Base-by-base conservation (phyloP, 495 filamentous ascomycete genomes). In the Aspergillus funiculosus region DNA sequence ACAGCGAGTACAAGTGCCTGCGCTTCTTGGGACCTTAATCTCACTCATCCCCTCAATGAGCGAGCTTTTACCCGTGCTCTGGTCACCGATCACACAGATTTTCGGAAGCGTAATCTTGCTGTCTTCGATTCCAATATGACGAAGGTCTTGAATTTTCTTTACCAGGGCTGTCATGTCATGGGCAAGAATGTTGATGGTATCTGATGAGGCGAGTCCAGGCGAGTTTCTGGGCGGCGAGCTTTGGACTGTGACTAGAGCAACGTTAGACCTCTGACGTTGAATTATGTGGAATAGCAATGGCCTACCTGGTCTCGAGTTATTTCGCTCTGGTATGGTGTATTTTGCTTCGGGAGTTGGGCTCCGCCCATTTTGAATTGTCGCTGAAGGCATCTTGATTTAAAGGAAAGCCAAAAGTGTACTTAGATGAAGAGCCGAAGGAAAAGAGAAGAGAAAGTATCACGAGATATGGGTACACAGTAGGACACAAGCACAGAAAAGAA, bases 1-100 rank as follows among this genome's bases (percentile, higher is more conserved):
- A 44, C 86, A 91, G 0, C 85, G 61, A 0, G 88, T 94, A 53
- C 88, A 92, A 0, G 81, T 84, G 0, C 80, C 84, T 0, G 73
- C 70, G 45, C 72, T 75, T 2, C 85, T 69, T 0, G 88, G 88
- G 0, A 90, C 75, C 39, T 79, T 80, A 37, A 94, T 83, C n/a
- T 81, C 85, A 1, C 82, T 81, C 25, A 92, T 80, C 0, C 81
- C 85, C 21, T 88, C 86, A 60, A 94, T 87, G 0, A 94, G 62
- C 2, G 83, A 88, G 3, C 77, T 83, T 51, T 94, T 94, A 0
- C 88, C 88, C 0, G 87, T 79, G 2, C 76, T 82, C 49, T 94
- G 88, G 43, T 92, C 87, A 1, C 88, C 88, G 1, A 90, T 79
- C 0, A 89, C 77, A 9, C 86, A 85, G 11, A 92, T 75, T 50